Evolutionary conservation across 2,329 filamentous ascomycete species (phyloP), one percentile per base, ranked within the genome.

Genomic region (Arthrocladium fulminans): DNA sequence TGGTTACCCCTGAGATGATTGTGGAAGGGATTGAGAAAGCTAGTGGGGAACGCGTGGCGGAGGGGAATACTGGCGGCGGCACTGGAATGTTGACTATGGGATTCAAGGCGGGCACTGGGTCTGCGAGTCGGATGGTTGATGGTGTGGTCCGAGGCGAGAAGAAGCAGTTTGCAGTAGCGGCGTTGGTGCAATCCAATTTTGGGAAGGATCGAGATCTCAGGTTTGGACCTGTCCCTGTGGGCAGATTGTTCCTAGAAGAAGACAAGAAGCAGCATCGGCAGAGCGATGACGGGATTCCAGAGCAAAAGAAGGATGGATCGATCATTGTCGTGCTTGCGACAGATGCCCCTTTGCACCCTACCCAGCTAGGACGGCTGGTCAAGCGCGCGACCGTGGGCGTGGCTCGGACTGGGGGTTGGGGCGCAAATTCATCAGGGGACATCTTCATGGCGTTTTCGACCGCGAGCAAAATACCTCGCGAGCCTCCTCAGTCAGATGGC

Each of bases 391-490:
- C 79, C 0, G 73, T 83, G 1, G 80, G 82, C 0, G 61, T 85
- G 1, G 67, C 74, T 3, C 70, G 74, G 49, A 79, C 81, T 0
- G 80, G 80, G 2, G 77, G 79, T 1, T 76, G 77, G 51, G 80
- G 79, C 0, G 69, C 72, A 37, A 83, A 83, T 53, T 71, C 71
- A 9, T 83, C 78, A 0, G 81, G 81, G 0, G 81, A 85, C 51
- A 77, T 85, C 50, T 83, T 84, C 59, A 66, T 85, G 2, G 80
- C 81, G 3, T 77, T 85, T 51, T 83, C 79, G 6, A 84, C 80
- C 0, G 80, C 69, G 4, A 78, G 75, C 50, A 66, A 69, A 37
- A 64, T 79, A 1, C 64, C 67, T 2, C 67, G 73, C 30, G 71
- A 74, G 55, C 65, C 63, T 3, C 56, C 65, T 2, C 59, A 52